Conservation (phyloP, 495 filamentous ascomycete genomes). For the Penicillium coffeae region DNA sequence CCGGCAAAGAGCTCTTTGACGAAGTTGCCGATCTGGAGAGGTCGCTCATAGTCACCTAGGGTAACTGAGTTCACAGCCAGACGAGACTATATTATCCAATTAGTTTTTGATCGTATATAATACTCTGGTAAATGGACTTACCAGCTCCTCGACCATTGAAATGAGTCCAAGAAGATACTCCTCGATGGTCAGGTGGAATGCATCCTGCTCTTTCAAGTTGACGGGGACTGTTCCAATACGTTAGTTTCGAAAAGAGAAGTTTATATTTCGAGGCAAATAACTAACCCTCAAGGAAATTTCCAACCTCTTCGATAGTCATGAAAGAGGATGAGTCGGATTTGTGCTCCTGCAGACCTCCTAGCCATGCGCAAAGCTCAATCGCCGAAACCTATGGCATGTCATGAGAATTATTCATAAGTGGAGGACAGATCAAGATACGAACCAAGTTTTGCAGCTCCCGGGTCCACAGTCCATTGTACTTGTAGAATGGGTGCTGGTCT, state of each 20-base stretch:
- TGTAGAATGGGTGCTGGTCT: constrained; percentile 89
- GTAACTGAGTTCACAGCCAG: constrained; percentile 97
- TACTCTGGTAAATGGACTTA: constrained; percentile 22
- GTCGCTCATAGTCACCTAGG: constrained; percentile 78
- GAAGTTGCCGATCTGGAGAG: constrained; percentile 81
- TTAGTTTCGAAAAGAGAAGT: too few species aligned
- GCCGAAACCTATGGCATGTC: constrained; percentile 48
- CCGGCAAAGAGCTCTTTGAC: constrained; percentile 93
- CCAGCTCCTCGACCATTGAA: constrained; percentile 83
- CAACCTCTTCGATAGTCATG: constrained; percentile 84
- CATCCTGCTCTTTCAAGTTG: constrained; percentile 84
- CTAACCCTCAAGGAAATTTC: constrained; percentile 67
- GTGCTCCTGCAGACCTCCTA: constrained; percentile 58
- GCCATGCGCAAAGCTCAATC: constrained; percentile 72
- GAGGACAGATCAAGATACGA: constrained; percentile 7
- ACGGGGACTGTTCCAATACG: constrained; percentile 66
- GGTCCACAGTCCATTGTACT: constrained; percentile 84
- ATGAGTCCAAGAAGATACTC: constrained; percentile 90
- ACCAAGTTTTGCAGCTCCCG: constrained; percentile 80
- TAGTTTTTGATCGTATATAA: constrained; percentile 2
- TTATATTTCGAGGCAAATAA: too few species aligned
- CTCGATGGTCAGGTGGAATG: constrained; percentile 93
- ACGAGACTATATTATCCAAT: constrained; percentile 53
- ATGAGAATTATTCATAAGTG: constrained; percentile 6
- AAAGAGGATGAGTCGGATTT: constrained; percentile 49